These are phyloP conservation scores for Colletotrichum phormii DNA, from an alignment of 2,329 filamentous ascomycete species.

Conservation along the genomic window DNA sequence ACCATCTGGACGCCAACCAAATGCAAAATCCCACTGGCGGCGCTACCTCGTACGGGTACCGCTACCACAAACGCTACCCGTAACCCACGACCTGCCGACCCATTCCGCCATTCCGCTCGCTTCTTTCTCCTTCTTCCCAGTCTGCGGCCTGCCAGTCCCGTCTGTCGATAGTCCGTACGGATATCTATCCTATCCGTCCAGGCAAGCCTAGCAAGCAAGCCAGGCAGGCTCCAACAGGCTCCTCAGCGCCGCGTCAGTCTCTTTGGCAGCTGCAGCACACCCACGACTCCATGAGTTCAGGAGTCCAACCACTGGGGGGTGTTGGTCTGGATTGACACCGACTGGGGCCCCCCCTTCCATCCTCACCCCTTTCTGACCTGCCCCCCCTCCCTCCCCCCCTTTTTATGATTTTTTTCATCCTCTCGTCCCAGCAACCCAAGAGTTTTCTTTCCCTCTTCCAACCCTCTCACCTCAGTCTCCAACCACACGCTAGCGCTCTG, in stretches of 20 bases:
- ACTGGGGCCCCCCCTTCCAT: conserved; percentile 12
- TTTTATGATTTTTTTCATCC: conserved; percentile 25
- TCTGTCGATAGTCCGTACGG: no score
- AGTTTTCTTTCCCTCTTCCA: background rate
- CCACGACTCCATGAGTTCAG: background rate
- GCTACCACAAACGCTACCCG: conserved; percentile 26
- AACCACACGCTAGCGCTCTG: conserved; percentile 35
- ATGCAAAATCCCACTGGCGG: conserved; percentile 29
- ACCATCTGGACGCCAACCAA: conserved; percentile 24
- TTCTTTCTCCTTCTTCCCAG: conserved; percentile 19
- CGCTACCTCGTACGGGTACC: conserved; percentile 27
- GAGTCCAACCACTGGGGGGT: conserved; percentile 19
- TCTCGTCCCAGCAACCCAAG: conserved; percentile 19
- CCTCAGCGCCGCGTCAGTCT: conserved; percentile 14
- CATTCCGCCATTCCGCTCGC: conserved; percentile 26
- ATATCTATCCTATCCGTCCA: background rate
- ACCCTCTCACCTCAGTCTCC: conserved; percentile 23
- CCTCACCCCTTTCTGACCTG: background rate
- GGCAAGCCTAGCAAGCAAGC: background rate
- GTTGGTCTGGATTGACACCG: conserved; percentile 19
- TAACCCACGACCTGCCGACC: conserved; percentile 22
- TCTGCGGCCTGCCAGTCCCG: no score
- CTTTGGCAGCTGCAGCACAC: conserved; percentile 26
- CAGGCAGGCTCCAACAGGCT: background rate
- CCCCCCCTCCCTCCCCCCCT: conserved; percentile 2